Conservation (phyloP, 768 basidiomycete species). For the Lentinula sp. region DNA sequence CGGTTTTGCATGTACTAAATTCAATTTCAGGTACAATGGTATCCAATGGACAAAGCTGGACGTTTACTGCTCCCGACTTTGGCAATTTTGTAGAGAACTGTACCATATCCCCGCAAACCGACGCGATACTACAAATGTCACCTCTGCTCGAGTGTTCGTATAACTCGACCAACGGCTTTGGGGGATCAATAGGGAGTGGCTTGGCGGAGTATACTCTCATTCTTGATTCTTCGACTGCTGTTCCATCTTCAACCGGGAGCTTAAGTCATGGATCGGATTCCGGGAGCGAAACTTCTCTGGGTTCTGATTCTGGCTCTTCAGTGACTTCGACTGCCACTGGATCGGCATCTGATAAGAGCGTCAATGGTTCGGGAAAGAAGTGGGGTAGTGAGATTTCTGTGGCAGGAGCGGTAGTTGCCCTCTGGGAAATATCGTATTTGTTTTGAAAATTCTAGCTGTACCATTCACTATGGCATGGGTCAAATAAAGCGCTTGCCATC, state of each 20-base stretch:
- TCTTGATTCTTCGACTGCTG: neutral
- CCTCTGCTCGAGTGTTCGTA: neutral
- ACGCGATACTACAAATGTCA: neutral
- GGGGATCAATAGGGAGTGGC: neutral
- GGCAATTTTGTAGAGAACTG: neutral
- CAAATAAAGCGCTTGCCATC: no score
- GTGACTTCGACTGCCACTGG: neutral
- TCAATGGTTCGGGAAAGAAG: no score
- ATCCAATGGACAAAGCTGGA: neutral
- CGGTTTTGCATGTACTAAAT: neutral
- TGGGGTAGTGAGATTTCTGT: no score
- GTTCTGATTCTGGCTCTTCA: neutral
- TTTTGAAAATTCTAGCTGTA: no score
- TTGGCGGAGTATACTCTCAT: neutral
- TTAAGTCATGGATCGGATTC: neutral
- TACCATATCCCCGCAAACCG: neutral
- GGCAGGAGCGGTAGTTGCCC: no score
- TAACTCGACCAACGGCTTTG: neutral
- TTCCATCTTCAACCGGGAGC: neutral
- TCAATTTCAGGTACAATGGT: neutral
- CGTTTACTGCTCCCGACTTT: neutral
- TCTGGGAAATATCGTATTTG: no score
- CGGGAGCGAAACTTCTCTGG: neutral
- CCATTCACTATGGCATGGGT: no score
- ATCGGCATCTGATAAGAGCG: no score